These are phyloP conservation scores for Aspergillus pseudotamarii DNA, from an alignment of 2,329 filamentous ascomycete genomes.

Conservation along the genomic window DNA sequence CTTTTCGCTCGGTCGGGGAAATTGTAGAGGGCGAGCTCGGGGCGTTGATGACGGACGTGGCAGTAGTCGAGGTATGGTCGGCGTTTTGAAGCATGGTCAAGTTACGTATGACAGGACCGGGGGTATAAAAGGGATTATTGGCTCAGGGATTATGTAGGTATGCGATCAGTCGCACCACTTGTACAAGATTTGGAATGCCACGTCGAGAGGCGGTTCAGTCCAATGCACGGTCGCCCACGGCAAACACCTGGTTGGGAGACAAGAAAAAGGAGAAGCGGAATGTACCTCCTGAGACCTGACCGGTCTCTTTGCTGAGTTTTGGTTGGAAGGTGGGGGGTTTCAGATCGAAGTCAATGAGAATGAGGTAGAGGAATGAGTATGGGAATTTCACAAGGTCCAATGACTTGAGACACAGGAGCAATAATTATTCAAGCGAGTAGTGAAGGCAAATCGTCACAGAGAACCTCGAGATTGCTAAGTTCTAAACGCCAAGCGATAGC, in stretches of 20 bases:
- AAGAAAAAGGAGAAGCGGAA: constrained; percentile 21
- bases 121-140: constrained; percentile 18
- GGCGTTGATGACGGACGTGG: constrained; percentile 19
- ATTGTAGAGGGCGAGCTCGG: constrained; percentile 16
- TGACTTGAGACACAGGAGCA: background rate
- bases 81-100: constrained; percentile 23
- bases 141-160: constrained; percentile 24
- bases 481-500: constrained; percentile 23
- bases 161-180: constrained; percentile 23
- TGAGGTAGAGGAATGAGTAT: background rate
- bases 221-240: constrained; percentile 24
- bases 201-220: constrained; percentile 28
- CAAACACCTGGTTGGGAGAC: constrained; percentile 9
- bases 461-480: background rate
- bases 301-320: background rate
- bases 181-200: constrained; percentile 34
- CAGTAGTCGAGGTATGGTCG: constrained; percentile 21
- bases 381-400: background rate
- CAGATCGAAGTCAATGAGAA: background rate
- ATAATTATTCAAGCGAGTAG: constrained; percentile 1
- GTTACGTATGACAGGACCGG: constrained; percentile 19
- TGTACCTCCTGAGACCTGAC: constrained; percentile 6
- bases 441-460: background rate
- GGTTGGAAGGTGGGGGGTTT: background rate
- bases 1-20: constrained; percentile 16